A percentile compares a stretch with the other conserved stretches of the same genome.
Conservation (phyloP, 2,329 filamentous ascomycete genomes). For the Pseudocercospora musae region DNA sequence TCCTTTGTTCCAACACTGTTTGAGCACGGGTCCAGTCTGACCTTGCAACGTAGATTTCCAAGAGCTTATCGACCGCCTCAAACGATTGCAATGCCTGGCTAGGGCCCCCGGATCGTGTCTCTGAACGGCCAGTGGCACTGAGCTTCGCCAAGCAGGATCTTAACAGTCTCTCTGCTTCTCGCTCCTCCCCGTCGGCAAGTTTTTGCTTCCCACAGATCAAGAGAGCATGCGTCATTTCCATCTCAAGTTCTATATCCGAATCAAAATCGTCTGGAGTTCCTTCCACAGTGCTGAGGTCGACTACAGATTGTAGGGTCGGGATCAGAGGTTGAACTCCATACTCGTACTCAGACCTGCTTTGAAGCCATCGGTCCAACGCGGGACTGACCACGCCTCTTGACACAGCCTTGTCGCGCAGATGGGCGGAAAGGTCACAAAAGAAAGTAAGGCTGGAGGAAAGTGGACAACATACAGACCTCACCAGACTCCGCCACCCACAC, state of each 20-base stretch:
- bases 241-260: neutral
- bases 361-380: conserved; percentile 1
- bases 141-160: neutral
- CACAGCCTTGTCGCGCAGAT: no score
- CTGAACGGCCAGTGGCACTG: neutral
- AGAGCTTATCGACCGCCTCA: neutral
- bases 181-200: neutral
- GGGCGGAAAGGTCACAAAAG: no score
- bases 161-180: neutral
- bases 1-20: neutral
- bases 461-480: neutral
- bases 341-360: neutral
- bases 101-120: neutral
- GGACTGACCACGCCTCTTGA: no score
- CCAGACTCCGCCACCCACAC: neutral
- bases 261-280: neutral
- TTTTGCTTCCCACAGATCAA: conserved; percentile 2
- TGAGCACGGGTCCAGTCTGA: neutral
- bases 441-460: neutral
- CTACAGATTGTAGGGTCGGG: neutral
- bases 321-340: neutral
- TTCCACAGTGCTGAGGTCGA: neutral
- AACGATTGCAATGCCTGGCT: neutral
- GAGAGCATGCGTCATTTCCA: neutral
- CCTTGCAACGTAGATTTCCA: neutral